Evolutionary conservation across 2,329 filamentous ascomycete genomes (phyloP), one percentile per base, ranked within the genome.

Genomic region (Tolypocladium amazonense): DNA sequence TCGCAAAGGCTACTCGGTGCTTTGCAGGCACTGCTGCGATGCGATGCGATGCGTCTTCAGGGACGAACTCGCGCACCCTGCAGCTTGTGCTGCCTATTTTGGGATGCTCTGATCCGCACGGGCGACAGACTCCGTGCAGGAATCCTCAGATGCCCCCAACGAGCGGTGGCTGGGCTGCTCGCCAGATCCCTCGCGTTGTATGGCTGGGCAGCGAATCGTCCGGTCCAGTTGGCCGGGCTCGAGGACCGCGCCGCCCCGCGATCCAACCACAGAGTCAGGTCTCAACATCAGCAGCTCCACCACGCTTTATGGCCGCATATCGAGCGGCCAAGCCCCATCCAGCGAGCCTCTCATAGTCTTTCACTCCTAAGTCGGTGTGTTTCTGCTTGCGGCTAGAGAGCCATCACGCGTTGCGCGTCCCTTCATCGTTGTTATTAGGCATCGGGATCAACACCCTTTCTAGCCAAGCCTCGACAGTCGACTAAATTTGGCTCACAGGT

Each of bases 281-380:
- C 64, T 64, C 64, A 65, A 66, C 64, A 65, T 65, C 66, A 60
- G 52, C 66, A 62, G 63, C 67, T 69, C 70, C 71, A 72, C 71
- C 68, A 65, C 67, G 69, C 69, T 68, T 68, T 67, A 63, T 64
- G 71, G 71, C 69, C 71, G 70, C 71, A 71, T 71, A 66, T 66
- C 58, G 63, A 63, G 63, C 71, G 70, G 68, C 70, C 70, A 63
- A 54, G 50, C 30, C 30, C 50, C 50, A 8, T 35, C 30, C 20
- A 23, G 50, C 50, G 50, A 50, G 38, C 59, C 60, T 62, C 33
- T 60, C 50, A 23, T 38, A 43, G 55, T 30, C 58, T 25, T 47
- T n/a, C 45, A 64, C 65, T 67, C 65, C 65, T 70, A 68, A 68
- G 71, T 72, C 71, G 71, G 71, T 73, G 71, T 72, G 69, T 71